These are phyloP conservation scores for Noccaea caerulescens DNA, from an alignment of 345 rosid species.

Conservation along the genomic window DNA sequence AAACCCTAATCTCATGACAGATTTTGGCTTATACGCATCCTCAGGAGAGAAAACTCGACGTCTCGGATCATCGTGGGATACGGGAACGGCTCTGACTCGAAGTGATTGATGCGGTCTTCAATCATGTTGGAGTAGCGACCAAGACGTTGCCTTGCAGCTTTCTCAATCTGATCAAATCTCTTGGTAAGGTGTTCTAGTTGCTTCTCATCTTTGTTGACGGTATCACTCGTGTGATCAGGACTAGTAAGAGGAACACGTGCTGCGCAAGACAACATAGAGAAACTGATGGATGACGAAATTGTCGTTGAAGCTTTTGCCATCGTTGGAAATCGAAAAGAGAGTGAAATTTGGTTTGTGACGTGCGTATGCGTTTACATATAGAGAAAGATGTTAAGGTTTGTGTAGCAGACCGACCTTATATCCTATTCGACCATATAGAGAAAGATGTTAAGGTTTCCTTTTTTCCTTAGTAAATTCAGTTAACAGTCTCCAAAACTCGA, in stretches of 20 bases:
- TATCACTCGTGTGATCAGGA: not conserved
- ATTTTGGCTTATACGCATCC: not conserved
- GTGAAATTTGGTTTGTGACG: no score
- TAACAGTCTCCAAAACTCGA: no score
- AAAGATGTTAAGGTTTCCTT: no score
- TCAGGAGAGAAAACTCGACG: slow-evolving; percentile 1
- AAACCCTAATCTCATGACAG: not conserved
- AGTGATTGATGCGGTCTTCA: not conserved
- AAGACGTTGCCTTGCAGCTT: not conserved
- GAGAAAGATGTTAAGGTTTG: no score
- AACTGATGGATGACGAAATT: not conserved
- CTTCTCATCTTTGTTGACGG: not conserved
- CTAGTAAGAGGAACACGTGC: not conserved
- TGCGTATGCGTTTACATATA: no score
- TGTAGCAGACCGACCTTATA: no score
- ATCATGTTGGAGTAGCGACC: not conserved
- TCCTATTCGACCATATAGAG: no score
- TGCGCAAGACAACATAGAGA: not conserved
- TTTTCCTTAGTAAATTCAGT: no score
- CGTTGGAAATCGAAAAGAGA: no score
- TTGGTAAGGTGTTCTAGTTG: not conserved
- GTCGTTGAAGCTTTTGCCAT: slow-evolving; percentile 10
- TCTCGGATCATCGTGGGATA: slow-evolving; percentile 10
- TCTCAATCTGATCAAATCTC: not conserved
- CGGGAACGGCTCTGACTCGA: not conserved